These are phyloP conservation scores for Irpex rosettiformis DNA, from an alignment of 1,284 basidiomycete species.

Conservation along the genomic window DNA sequence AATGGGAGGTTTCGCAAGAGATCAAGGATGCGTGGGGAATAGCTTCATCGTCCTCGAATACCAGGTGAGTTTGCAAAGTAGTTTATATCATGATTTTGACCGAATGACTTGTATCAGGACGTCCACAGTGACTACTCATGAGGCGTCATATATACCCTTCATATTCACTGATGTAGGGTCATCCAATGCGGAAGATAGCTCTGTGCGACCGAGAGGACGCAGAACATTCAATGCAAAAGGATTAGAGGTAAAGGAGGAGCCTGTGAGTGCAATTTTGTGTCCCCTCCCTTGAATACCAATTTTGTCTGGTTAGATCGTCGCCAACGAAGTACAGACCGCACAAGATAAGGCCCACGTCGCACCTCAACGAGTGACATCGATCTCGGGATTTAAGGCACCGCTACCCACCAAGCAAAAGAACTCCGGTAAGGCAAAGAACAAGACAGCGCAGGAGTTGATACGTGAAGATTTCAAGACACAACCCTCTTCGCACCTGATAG, in stretches of 20 bases:
- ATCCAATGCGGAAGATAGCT: slow-evolving; percentile 9
- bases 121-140: slow-evolving; percentile 44
- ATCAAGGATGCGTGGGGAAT: slow-evolving; percentile 57
- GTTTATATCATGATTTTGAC: slow-evolving; percentile 12
- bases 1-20: slow-evolving; percentile 63
- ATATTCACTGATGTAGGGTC: slow-evolving; percentile 40
- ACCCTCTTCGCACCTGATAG: not conserved
- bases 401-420: slow-evolving; percentile 15
- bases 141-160: slow-evolving; percentile 71
- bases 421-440: slow-evolving; percentile 29
- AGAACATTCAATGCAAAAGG: slow-evolving; percentile 40
- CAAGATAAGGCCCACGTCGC: too few species aligned
- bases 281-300: not conserved
- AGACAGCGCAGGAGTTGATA: slow-evolving; percentile 48
- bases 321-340: not conserved
- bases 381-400: slow-evolving; percentile 28
- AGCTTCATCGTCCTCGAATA: slow-evolving; percentile 19
- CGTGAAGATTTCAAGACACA: slow-evolving; percentile 41
- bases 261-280: slow-evolving; percentile 17
- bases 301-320: not conserved
- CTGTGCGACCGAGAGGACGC: slow-evolving; percentile 35
- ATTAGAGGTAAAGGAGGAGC: slow-evolving; percentile 30
- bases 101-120: slow-evolving; percentile 6
- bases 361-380: slow-evolving; percentile 26
- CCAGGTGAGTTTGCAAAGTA: slow-evolving; percentile 28